Evolutionary conservation across 352 stramenopile genomes (phyloP), one percentile per base, ranked within the genome.

Genomic region (Pythium chondricola): DNA sequence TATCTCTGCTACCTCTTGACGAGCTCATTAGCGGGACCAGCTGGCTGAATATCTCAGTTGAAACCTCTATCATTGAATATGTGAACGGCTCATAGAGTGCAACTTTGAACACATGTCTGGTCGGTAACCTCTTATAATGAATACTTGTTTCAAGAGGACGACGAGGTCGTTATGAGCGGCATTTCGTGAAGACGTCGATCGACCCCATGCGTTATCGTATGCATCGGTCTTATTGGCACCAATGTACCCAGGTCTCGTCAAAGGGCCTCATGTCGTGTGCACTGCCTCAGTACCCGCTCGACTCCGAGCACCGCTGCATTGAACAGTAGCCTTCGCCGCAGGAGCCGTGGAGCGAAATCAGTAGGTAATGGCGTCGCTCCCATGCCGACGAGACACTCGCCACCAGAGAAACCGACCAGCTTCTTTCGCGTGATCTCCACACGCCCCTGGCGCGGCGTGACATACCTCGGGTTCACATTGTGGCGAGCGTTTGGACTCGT

Each of bases 391-490:
- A 50, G 8, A 22, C 43, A 50, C 21, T 50, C 43, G 30, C 29
- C 29, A n/a, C n/a, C n/a, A 8, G 29, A 33, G 29, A 13, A 33
- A 8, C 8, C 8, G 29, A 13, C 29, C 7, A 50, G 16, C 17
- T 40, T 13, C 14, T 50, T 11, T 5, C 27, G 14, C 9, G 8
- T 27, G 14, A 31, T 31, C 7, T 40, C 29, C 27, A 6, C 58
- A 5, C 69, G 67, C 27, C 38, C 27, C 37, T 74, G 56, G 10
- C 67, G 56, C 22, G 70, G 69, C 25, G 63, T 64, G 41, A 86
- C 63, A 50, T 83, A 63, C 2, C 54, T 73, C 31, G 71, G 74
- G 8, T 71, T 70, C 13, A 46, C 48, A 37, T 77, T 78, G 52
- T 69, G 75, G 29, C 76, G 27, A 27, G 51, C 66, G 38, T 74